phyloP scores from a whole-genome alignment of 2,329 filamentous ascomycete species.

The Aureobasidium sp. region DNA sequence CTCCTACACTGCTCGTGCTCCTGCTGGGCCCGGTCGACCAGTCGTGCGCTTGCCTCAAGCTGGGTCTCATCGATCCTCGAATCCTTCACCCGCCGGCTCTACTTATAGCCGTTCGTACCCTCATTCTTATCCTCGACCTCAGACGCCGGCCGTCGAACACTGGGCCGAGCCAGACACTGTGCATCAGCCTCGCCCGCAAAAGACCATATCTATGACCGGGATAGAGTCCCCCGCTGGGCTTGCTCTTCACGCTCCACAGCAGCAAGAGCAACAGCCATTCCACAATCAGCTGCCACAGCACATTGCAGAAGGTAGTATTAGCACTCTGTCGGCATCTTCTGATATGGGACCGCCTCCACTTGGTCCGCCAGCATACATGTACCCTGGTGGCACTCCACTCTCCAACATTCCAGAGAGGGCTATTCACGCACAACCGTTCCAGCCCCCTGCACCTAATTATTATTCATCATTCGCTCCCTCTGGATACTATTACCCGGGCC shows the following conservation, averaged over 20 bases:
- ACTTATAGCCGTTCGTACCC: constrained; percentile 27
- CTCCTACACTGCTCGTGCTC: constrained; percentile 57
- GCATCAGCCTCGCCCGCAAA: constrained; percentile 92
- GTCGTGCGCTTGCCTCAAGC: constrained; percentile 76
- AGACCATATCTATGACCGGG: constrained; percentile 84
- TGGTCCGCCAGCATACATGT: constrained; percentile 46
- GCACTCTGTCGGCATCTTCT: constrained; percentile 43
- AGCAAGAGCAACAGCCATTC: constrained; percentile 75
- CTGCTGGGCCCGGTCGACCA: constrained; percentile 47
- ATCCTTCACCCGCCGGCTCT: constrained; percentile 27
- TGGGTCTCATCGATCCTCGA: constrained; percentile 31
- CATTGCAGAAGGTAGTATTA: constrained; percentile 41
- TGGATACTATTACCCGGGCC: constrained; percentile 62
- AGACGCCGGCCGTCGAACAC: constrained; percentile 53
- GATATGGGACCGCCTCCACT: constrained; percentile 41
- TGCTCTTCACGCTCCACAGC: constrained; percentile 52
- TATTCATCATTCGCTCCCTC: constrained; percentile 51
- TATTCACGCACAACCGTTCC: constrained; percentile 85
- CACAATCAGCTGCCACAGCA: constrained; percentile 88
- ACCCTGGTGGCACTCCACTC: constrained; percentile 69
- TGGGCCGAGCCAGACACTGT: constrained; percentile 61
- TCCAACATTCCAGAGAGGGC: constrained; percentile 90
- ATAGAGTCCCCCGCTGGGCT: constrained; percentile 71
- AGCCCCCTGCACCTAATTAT: constrained; percentile 57
- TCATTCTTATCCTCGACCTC: constrained; percentile 47